Evolutionary conservation across 176 grass and related monocot species (phyloP), one percentile per base, ranked within the genome.

Genomic region (Cenchrus fungigraminus): DNA sequence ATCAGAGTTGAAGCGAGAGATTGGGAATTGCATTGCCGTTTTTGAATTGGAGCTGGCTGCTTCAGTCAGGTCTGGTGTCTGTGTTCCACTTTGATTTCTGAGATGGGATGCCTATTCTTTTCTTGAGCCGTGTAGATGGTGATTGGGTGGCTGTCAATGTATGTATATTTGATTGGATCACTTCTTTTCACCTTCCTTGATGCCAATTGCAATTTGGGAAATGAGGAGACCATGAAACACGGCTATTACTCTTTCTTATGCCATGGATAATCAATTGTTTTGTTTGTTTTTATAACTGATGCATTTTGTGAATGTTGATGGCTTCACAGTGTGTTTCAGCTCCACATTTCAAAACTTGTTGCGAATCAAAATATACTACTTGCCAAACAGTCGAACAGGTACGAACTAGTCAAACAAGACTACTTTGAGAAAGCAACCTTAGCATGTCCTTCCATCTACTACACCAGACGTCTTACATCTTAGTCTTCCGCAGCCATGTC

Each of bases 111-210:
- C n/a, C 1, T 44, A 57, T 81, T 68, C 3, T 59, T 55, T 82
- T 73, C 20, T 68, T 37, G 8, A 82, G 62, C 76, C 37, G 37
- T 57, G 82, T 34, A 85, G 16, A 49, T 1, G 51, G 19, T 42
- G 32, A 17, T 4, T 61, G 9, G 20, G 20, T 61, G 20, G 10
- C 2, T 25, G 34, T 72, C 45, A 3, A 64, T 46, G 50, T 16
- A 59, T 75, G 9, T 20, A 55, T 59, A 55, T 59, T 14, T 66
- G 55, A 19, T 1, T 46, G 47, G 3, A 12, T 37, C 37, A 58
- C 63, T 65, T 67, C 46, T 37, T 56, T 57, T 51, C 72, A 50
- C 43, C 43, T 76, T 53, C 43, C 43, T 76, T 53, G 50, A 58
- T 77, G 42, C 17, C 74, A 59, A 57, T 40, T 49, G 0, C 49